Conservation (phyloP, 768 basidiomycete genomes). For the Epithele typhae region DNA sequence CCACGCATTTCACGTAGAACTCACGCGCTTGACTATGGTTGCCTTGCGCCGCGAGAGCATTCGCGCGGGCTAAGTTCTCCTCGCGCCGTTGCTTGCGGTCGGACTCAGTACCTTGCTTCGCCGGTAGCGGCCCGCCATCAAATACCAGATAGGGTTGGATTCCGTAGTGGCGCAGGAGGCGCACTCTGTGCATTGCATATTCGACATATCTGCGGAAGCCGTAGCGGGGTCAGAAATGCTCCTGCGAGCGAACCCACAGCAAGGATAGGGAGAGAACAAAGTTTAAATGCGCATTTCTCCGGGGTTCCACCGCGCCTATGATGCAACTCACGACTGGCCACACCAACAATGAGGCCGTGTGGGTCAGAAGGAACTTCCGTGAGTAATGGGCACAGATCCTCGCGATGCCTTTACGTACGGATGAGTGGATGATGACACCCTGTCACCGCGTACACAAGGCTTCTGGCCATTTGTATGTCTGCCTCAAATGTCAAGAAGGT, state of each 20-base stretch:
- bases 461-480: slow-evolving; percentile 7
- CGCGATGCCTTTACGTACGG: slow-evolving; percentile 13
- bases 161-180: slow-evolving; percentile 77
- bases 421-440: slow-evolving; percentile 12
- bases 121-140: slow-evolving; percentile 93
- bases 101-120: slow-evolving; percentile 86
- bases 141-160: slow-evolving; percentile 92
- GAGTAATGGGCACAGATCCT: slow-evolving; percentile 1
- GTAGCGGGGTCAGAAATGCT: slow-evolving; percentile 2
- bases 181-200: slow-evolving; percentile 90
- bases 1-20: slow-evolving; percentile 84
- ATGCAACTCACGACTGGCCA: slow-evolving; percentile 1
- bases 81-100: slow-evolving; percentile 73
- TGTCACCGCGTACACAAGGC: slow-evolving; percentile 7
- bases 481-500: slow-evolving; percentile 14
- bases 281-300: slow-evolving; percentile 4
- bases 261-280: not conserved
- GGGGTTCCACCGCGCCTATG: slow-evolving; percentile 7
- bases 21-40: slow-evolving; percentile 81
- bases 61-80: slow-evolving; percentile 72
- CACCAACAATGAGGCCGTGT: slow-evolving; percentile 7
- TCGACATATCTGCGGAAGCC: slow-evolving; percentile 74
- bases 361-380: slow-evolving; percentile 2
- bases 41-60: slow-evolving; percentile 71
- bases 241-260: slow-evolving; percentile 1